Evolutionary conservation across 192 early-diverging fungal genomes (phyloP).

Genomic region (Nowakowskiella sp.): DNA sequence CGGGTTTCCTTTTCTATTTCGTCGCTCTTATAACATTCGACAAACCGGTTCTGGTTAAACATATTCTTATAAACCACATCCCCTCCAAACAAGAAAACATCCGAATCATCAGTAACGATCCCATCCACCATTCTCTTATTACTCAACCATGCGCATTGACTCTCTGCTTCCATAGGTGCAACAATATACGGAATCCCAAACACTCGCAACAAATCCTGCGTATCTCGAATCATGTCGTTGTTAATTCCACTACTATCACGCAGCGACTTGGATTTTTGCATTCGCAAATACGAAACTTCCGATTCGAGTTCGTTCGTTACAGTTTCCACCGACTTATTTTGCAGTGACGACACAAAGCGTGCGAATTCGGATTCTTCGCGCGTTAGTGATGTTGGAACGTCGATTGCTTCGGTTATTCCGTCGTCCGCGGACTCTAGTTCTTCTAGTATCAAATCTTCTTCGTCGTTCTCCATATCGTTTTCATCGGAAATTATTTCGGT

Average conservation of each 20-base stretch:
- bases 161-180: constrained; percentile 96
- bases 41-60: constrained; percentile 83
- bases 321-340: constrained; percentile 24
- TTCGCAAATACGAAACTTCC: constrained; percentile 4
- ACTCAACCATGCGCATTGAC: constrained; percentile 75
- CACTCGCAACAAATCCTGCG: constrained; percentile 65
- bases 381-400: constrained; percentile 15
- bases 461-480: constrained; percentile 3
- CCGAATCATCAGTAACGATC: constrained; percentile 94
- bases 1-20: constrained; percentile 60
- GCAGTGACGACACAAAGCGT: constrained; percentile 48
- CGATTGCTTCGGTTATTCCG: constrained; percentile 38
- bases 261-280: constrained; percentile 44
- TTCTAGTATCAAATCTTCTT: constrained; percentile 22
- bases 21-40: constrained; percentile 69
- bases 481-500: constrained; percentile 11
- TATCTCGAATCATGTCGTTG: constrained; percentile 66
- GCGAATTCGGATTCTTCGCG: constrained; percentile 58
- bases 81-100: constrained; percentile 91
- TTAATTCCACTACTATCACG: constrained; percentile 57
- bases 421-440: constrained; percentile 26
- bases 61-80: constrained; percentile 78
- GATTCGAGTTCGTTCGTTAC: constrained; percentile 14
- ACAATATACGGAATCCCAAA: constrained; percentile 93
- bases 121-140: constrained; percentile 70